Evolutionary conservation across 495 filamentous ascomycete species (phyloP), one percentile per base, ranked within the genome.

Genomic region (Mytilinidion resinicola): DNA sequence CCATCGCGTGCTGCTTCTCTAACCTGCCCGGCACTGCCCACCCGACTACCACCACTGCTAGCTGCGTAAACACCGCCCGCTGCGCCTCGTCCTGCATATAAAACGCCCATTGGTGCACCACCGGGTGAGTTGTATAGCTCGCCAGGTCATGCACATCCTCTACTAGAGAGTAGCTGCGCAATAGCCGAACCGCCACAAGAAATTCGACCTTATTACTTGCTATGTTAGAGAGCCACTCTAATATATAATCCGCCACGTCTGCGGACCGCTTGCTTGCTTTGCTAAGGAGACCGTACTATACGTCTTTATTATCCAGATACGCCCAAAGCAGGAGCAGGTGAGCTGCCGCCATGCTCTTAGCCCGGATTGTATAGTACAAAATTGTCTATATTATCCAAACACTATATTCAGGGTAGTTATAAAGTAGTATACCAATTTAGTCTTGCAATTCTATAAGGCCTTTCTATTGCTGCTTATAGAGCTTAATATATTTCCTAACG

Each of bases 151-250:
- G n/a, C 3, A 62, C 46, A 0, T 52, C 36, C 51, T 62, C 59
- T 15, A 62, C 25, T 47, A 62, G 20, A 8, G 59, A 62, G 48
- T 57, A 57, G 48, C 39, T 62, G 44, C 54, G 54, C 20, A 62
- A 38, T 0, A 57, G 53, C 48, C 48, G 44, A 38, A 62, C 57
- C 21, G 48, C 33, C 46, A 25, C 33, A 17, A 34, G 37, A 33
- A 59, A 63, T 21, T 43, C 37, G 11, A 63, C 39, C 51, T 59
- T 48, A 36, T 47, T 53, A n/a, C n/a, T 52, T 20, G 12, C 44
- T 9, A 43, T 53, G 33, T 59, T 43, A 8, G 56, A 38, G n/a
- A n/a, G n/a, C n/a, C n/a, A n/a, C n/a, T n/a, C n/a, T n/a, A n/a
- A n/a, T n/a, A n/a, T n/a, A n/a, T n/a, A n/a, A n/a, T n/a, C n/a